Evolutionary conservation across 306 rosid species (phyloP).

Genomic region (Fragaria vesca): DNA sequence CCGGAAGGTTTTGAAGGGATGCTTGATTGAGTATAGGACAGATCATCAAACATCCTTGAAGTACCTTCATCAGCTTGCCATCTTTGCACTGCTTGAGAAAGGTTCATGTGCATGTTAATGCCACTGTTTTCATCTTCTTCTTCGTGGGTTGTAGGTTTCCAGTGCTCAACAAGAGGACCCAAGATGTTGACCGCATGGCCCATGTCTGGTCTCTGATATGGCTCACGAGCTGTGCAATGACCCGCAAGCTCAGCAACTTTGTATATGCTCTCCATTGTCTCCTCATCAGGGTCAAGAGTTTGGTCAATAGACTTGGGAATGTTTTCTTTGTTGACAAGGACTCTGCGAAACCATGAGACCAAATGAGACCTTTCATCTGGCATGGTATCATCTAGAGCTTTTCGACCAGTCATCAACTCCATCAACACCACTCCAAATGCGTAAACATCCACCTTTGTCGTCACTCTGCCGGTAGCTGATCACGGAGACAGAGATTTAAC

Average conservation of each 20-base stretch:
- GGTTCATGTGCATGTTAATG: slow-evolving; percentile 72
- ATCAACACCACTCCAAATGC: slow-evolving; percentile 89
- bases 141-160: slow-evolving; percentile 68
- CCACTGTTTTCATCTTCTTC: slow-evolving; percentile 72
- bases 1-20: slow-evolving; percentile 74
- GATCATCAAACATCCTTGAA: slow-evolving; percentile 58
- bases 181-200: slow-evolving; percentile 81
- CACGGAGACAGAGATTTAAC: slow-evolving; percentile 17
- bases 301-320: slow-evolving; percentile 85
- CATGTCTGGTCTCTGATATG: slow-evolving; percentile 91
- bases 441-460: slow-evolving; percentile 90
- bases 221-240: slow-evolving; percentile 86
- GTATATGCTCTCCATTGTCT: slow-evolving; percentile 84
- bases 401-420: slow-evolving; percentile 82
- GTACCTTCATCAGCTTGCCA: slow-evolving; percentile 97
- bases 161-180: slow-evolving; percentile 77
- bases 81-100: slow-evolving; percentile 76
- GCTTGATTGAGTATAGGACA: slow-evolving; percentile 73
- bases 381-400: slow-evolving; percentile 65
- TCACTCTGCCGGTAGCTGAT: slow-evolving; percentile 90
- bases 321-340: slow-evolving; percentile 70
- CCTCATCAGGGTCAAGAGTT: slow-evolving; percentile 70
- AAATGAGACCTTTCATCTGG: slow-evolving; percentile 85
- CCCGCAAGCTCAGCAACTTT: slow-evolving; percentile 85
- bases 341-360: slow-evolving; percentile 86